These are phyloP conservation scores for Pharnaceum exiguum DNA, from an alignment of 148 eudicot genomes.

Conservation along the genomic window DNA sequence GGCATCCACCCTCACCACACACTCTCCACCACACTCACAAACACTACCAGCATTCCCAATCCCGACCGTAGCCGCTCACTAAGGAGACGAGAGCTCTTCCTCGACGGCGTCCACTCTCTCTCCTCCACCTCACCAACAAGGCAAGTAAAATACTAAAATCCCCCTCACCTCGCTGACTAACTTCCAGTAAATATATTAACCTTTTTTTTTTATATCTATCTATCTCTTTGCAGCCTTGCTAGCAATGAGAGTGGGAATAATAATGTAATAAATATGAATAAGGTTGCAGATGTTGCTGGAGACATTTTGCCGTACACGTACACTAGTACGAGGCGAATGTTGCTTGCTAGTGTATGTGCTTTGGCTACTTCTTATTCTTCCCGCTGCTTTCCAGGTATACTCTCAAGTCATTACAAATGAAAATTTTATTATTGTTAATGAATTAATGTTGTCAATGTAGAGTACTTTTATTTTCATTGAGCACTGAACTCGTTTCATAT, in stretches of 20 bases:
- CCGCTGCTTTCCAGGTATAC: slow-evolving; percentile 68
- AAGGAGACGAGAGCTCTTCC: slow-evolving; percentile 75
- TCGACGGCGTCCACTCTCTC: slow-evolving; percentile 46
- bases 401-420: too few species aligned
- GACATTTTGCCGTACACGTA: slow-evolving; percentile 25
- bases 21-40: not conserved
- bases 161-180: slow-evolving; percentile 18
- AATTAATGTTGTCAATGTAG: not conserved
- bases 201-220: slow-evolving; percentile 10
- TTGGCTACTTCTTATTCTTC: slow-evolving; percentile 46
- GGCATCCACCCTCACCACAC: too few species aligned
- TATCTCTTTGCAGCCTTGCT: not conserved
- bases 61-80: not conserved
- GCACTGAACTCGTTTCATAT: too few species aligned
- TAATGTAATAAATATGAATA: too few species aligned
- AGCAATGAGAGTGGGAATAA: slow-evolving; percentile 20
- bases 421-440: not conserved
- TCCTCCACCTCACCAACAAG: slow-evolving; percentile 12
- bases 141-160: too few species aligned
- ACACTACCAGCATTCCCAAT: not conserved
- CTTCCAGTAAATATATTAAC: too few species aligned
- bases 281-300: slow-evolving; percentile 22
- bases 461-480: too few species aligned
- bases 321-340: slow-evolving; percentile 56
- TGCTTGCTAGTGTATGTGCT: slow-evolving; percentile 48